Conservation (phyloP, 345 rosid species). For the Noccaea bulbosa region DNA sequence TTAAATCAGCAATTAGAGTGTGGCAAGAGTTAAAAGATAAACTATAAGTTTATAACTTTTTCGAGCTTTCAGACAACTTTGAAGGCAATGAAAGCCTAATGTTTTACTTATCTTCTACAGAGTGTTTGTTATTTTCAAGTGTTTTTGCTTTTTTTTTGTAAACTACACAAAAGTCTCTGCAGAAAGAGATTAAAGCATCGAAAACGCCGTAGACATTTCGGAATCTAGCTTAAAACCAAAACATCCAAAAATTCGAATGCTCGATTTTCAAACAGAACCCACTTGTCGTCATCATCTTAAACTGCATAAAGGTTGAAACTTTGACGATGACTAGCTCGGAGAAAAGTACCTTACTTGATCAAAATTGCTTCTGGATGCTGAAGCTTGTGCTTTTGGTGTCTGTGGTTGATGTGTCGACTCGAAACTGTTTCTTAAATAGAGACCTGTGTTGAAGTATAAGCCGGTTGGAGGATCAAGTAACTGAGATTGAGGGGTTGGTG, state of each 20-base stretch:
- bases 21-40: conserved; percentile 6
- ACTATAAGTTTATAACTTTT: conserved; percentile 10
- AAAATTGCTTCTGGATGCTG: conserved; percentile 42
- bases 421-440: conserved; percentile 35
- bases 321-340: conserved; percentile 36
- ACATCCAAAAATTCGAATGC: conserved; percentile 23
- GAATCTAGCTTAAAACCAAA: conserved; percentile 27
- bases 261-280: conserved; percentile 19
- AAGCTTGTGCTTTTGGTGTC: conserved; percentile 21
- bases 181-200: conserved; percentile 32
- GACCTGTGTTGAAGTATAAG: conserved; percentile 37
- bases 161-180: conserved; percentile 42
- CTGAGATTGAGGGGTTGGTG: conserved; percentile 47
- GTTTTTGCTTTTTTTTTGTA: conserved; percentile 18
- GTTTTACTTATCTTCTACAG: conserved; percentile 35
- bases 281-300: conserved; percentile 32
- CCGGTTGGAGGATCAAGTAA: conserved; percentile 44
- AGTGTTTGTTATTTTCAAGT: conserved; percentile 37
- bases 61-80: conserved; percentile 24
- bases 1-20: too few species aligned
- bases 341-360: conserved; percentile 42
- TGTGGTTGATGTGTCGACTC: conserved; percentile 35
- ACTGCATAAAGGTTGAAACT: conserved; percentile 29
- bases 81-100: conserved; percentile 25
- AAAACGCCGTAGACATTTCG: conserved; percentile 11